These are phyloP conservation scores for Aeschynomene evenia DNA, from an alignment of 306 rosid genomes.

Conservation along the genomic window DNA sequence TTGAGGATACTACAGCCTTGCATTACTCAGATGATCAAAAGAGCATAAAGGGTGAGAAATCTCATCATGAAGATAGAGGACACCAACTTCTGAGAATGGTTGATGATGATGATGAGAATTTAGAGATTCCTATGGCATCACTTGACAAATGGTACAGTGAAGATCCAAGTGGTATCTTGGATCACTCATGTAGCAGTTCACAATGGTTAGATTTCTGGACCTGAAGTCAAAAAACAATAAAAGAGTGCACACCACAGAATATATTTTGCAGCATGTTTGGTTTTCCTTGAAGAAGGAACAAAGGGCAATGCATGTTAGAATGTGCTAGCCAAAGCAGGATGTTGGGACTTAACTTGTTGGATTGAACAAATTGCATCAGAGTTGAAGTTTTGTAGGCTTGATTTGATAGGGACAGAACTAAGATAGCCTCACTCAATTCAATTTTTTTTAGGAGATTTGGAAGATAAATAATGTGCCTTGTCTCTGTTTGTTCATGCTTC, in stretches of 20 bases:
- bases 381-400: slow-evolving; percentile 36
- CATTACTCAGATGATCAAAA: slow-evolving; percentile 33
- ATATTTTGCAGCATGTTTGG: slow-evolving; percentile 26
- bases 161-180: slow-evolving; percentile 48
- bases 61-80: slow-evolving; percentile 41
- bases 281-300: slow-evolving; percentile 31
- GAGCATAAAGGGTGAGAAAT: slow-evolving; percentile 23
- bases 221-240: too few relatives aligned
- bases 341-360: slow-evolving; percentile 17
- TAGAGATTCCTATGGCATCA: slow-evolving; percentile 43
- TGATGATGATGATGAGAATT: slow-evolving; percentile 37
- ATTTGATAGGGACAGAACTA: slow-evolving; percentile 32
- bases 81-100: slow-evolving; percentile 40
- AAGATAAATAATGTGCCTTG: slow-evolving; percentile 31
- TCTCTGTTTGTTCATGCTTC: slow-evolving; percentile 33
- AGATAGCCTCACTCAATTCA: slow-evolving; percentile 29
- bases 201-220: slow-evolving; percentile 73
- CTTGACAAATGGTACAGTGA: slow-evolving; percentile 60
- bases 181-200: slow-evolving; percentile 52
- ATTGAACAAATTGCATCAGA: slow-evolving; percentile 22
- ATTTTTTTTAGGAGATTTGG: slow-evolving; percentile 32
- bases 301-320: slow-evolving; percentile 4
- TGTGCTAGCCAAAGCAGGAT: slow-evolving; percentile 16
- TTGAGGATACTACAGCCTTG: slow-evolving; percentile 35
- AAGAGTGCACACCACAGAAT: not conserved